Conservation (phyloP, 2,329 filamentous ascomycete genomes). For the Fusarium graminum region DNA sequence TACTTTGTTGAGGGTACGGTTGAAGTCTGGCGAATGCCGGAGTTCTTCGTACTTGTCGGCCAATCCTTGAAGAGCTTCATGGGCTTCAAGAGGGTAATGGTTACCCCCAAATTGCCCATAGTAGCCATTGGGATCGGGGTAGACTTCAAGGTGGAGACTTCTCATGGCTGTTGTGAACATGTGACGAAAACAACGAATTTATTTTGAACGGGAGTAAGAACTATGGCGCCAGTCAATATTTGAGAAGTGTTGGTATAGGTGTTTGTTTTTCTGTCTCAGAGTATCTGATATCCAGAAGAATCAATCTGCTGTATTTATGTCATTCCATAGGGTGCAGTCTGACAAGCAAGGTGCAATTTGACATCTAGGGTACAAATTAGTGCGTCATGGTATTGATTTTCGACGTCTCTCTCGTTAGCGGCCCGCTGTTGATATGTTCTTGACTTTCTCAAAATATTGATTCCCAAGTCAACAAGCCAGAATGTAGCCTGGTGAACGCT, state of each 20-base stretch:
- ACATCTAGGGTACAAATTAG: neutral
- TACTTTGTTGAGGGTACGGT: slow-evolving; percentile 1
- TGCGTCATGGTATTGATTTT: no score
- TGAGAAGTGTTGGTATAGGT: neutral
- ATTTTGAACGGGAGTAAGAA: neutral
- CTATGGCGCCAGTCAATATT: neutral
- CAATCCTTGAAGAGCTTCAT: slow-evolving; percentile 3
- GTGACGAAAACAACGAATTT: neutral
- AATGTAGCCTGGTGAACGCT: neutral
- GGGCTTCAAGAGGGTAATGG: slow-evolving; percentile 6
- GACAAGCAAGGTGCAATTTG: neutral
- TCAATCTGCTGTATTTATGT: neutral
- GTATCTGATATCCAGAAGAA: neutral
- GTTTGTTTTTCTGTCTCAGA: no score
- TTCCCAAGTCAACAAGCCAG: neutral
- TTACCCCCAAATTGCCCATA: slow-evolving; percentile 16
- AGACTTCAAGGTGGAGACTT: neutral
- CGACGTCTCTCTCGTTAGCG: no score
- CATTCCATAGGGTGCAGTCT: neutral
- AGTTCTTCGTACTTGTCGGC: slow-evolving; percentile 12
- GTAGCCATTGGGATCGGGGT: slow-evolving; percentile 7
- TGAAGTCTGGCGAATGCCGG: neutral
- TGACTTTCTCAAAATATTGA: neutral
- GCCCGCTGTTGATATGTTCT: no score
- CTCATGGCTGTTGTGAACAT: neutral